These are phyloP conservation scores for Phialophora tarda DNA, from an alignment of 2,329 filamentous ascomycete species.

Conservation along the genomic window DNA sequence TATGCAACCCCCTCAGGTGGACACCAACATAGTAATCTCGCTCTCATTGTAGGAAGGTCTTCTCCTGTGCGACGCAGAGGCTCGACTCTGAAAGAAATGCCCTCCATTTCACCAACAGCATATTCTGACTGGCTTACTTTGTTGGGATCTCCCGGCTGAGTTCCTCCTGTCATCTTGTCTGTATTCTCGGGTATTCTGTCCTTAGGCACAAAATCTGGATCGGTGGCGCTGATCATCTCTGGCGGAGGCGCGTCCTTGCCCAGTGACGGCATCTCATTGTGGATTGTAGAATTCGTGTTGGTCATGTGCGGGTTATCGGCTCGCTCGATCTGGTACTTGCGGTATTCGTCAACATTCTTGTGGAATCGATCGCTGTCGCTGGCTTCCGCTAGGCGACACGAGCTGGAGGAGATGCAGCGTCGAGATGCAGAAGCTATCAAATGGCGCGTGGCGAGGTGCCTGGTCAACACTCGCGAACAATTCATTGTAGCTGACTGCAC, in stretches of 20 bases:
- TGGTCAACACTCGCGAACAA: constrained; percentile 24
- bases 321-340: constrained; percentile 63
- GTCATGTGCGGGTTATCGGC: constrained; percentile 66
- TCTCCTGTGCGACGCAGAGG: constrained; percentile 86
- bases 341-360: constrained; percentile 57
- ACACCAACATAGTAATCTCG: constrained; percentile 72
- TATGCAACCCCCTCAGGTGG: constrained; percentile 11
- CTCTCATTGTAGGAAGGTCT: constrained; percentile 82
- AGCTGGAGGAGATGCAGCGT: constrained; percentile 29
- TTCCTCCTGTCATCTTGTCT: constrained; percentile 68
- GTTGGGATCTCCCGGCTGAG: constrained; percentile 58
- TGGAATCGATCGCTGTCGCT: constrained; percentile 25
- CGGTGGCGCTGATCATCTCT: constrained; percentile 63
- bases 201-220: constrained; percentile 62
- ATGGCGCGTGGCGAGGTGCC: constrained; percentile 11
- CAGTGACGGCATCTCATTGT: constrained; percentile 63
- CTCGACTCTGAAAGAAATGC: constrained; percentile 84
- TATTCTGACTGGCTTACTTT: constrained; percentile 65
- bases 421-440: constrained; percentile 16
- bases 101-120: constrained; percentile 83
- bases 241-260: constrained; percentile 64
- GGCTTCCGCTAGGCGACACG: constrained; percentile 11
- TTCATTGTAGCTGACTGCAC: constrained; percentile 24
- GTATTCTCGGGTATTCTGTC: constrained; percentile 68
- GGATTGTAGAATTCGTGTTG: constrained; percentile 68